Base-by-base conservation (phyloP, 768 basidiomycete genomes). In the Mycena haematopus region DNA sequence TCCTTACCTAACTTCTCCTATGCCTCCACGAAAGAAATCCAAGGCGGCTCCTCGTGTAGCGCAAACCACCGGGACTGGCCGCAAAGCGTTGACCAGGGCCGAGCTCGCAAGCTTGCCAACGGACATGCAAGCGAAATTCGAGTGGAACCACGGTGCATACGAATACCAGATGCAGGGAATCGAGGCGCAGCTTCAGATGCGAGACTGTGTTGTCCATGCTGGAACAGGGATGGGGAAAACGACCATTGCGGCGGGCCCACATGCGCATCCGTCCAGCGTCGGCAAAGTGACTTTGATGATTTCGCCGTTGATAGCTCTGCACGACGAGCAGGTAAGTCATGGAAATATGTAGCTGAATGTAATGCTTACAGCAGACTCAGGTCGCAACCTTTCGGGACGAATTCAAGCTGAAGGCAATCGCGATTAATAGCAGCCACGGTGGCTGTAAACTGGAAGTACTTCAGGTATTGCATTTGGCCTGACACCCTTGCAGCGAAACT, bases 161-260 rank as follows among this genome's bases (percentile, higher is more conserved):
- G 24, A 25, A 0, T 76, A 76, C 55, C 80, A 80, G 49, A 10
- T 75, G 0, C 60, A 70, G 6, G 76, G 67, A 0, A 72, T 75
- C 0, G 51, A 62, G 10, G 73, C 70, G 0, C 79, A 79, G 52
- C 60, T 78, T 0, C 69, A 68, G 6, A 67, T 72, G 0, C 60
- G 66, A 2, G 77, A 80, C 42, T 71, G 71, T 1, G 59, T 80
- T 3, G 61, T 79, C 1, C 78, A 81, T 67, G 78, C 78, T 0
- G 73, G 73, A 0, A 74, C 72, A 14, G 79, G 78, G 0, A 50
- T 63, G 0, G 79, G 79, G 0, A 80, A 80, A 64, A 80, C 79
- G 0, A 63, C 67, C 0, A 67, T 80, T 17, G 78, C 73, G 1
- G 78, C 79, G 6, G 80, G 75, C 0, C 79, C 79, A 10, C 74